phyloP scores from a whole-genome alignment of 192 early-diverging fungal genomes.

The Entomortierella beljakovae region DNA sequence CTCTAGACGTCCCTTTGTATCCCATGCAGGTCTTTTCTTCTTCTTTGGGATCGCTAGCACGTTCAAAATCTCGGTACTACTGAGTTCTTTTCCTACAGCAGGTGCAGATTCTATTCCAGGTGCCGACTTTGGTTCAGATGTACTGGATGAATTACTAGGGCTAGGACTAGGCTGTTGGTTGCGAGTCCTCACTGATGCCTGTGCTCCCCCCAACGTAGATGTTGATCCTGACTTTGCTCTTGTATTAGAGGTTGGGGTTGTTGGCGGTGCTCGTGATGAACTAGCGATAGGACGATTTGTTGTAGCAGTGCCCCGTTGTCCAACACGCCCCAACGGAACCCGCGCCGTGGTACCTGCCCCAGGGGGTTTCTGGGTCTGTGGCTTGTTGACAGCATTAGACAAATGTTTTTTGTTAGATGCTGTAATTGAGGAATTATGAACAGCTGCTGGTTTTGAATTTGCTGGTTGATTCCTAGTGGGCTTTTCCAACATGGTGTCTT shows the following conservation, averaged over 20 bases:
- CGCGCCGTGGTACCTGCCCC: slow-evolving; percentile 1
- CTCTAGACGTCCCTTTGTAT: slow-evolving; percentile 82
- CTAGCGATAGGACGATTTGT: background rate
- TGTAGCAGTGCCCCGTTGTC: background rate
- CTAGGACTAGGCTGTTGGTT: slow-evolving; percentile 14
- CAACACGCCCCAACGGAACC: background rate
- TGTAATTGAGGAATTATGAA: background rate
- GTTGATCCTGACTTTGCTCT: background rate
- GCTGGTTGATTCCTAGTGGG: slow-evolving; percentile 9
- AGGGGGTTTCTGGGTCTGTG: background rate
- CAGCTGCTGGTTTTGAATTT: background rate
- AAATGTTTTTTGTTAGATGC: background rate
- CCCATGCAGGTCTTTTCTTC: slow-evolving; percentile 79
- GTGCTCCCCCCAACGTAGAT: background rate
- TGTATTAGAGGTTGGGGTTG: background rate
- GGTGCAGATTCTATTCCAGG: background rate
- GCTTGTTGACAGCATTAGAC: background rate
- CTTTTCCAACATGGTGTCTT: slow-evolving; percentile 13
- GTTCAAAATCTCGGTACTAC: slow-evolving; percentile 12
- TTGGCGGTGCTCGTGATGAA: background rate
- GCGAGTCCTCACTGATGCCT: background rate
- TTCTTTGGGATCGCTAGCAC: slow-evolving; percentile 43
- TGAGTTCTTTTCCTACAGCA: background rate
- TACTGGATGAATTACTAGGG: slow-evolving; percentile 16
- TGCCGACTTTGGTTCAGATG: background rate